Percentiles rank a stretch among this genome's conserved stretches.
Conservation (phyloP, 2,329 filamentous ascomycete species). For the Apiospora koreana region DNA sequence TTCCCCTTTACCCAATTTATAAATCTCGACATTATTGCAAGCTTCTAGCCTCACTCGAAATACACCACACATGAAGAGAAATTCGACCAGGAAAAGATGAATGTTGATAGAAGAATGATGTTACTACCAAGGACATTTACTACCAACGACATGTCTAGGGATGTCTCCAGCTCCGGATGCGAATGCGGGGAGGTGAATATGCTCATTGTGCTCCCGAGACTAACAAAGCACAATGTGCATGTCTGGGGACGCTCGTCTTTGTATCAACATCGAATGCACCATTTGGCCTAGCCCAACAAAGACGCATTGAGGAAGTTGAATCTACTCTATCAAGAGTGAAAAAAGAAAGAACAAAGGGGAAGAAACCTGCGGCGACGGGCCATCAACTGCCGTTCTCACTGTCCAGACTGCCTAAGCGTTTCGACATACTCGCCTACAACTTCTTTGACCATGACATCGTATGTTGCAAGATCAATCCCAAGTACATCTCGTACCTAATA, state of each 20-base stretch:
- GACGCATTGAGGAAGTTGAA: not conserved
- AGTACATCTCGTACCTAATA: conserved; percentile 4
- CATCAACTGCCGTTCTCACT: not conserved
- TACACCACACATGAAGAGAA: not conserved
- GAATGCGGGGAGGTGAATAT: not conserved
- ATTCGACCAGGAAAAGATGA: not conserved
- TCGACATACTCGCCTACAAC: conserved; percentile 8
- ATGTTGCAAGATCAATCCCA: conserved; percentile 4
- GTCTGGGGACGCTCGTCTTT: not conserved
- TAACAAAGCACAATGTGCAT: not conserved
- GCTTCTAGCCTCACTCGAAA: no score
- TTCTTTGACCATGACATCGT: conserved; percentile 8
- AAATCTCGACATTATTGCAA: no score
- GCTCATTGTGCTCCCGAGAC: not conserved
- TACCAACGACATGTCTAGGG: not conserved
- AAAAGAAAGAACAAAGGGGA: not conserved
- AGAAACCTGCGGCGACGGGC: not conserved
- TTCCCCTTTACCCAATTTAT: no score
- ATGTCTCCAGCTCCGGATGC: not conserved
- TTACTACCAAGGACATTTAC: no score
- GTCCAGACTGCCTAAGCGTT: not conserved
- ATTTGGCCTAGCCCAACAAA: not conserved
- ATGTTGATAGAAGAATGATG: no score
- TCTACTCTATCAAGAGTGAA: not conserved
- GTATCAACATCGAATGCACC: not conserved